Evolutionary conservation across 2,329 filamentous ascomycete genomes (phyloP).

Genomic region (Zelopaecilomyces penicillatus): DNA sequence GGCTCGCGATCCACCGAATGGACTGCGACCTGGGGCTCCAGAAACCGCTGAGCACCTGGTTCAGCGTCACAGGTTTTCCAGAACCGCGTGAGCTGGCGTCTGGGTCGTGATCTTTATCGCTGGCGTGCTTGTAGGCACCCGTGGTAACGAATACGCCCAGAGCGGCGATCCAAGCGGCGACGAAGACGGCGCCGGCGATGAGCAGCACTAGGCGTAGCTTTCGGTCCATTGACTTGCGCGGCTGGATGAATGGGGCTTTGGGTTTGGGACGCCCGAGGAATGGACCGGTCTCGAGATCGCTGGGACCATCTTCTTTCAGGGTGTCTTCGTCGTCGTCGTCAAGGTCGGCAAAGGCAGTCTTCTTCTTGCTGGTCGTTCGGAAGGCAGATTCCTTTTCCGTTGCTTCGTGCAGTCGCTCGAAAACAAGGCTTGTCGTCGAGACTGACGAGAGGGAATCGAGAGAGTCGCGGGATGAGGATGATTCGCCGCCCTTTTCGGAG

Average conservation of each 20-base stretch:
- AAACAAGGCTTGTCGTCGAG: conserved; percentile 77
- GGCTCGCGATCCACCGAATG: conserved; percentile 70
- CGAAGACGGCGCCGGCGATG: conserved; percentile 51
- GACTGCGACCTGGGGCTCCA: conserved; percentile 57
- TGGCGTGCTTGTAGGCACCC: conserved; percentile 58
- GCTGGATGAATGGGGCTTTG: conserved; percentile 24
- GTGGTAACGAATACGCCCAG: conserved; percentile 57
- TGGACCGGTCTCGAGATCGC: conserved; percentile 41
- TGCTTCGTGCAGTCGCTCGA: conserved; percentile 63
- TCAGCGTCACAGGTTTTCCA: conserved; percentile 64
- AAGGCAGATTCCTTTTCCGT: conserved; percentile 22
- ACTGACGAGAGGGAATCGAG: conserved; percentile 61
- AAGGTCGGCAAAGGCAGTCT: conserved; percentile 20
- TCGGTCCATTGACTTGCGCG: conserved; percentile 52
- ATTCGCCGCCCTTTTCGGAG: no score
- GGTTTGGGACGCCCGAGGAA: conserved; percentile 34
- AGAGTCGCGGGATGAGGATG: conserved; percentile 25
- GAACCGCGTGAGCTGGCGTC: conserved; percentile 54
- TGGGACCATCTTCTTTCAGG: conserved; percentile 17
- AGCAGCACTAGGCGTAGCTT: conserved; percentile 55
- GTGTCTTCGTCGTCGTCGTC: conserved; percentile 28
- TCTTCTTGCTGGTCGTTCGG: conserved; percentile 13
- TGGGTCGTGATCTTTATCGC: conserved; percentile 57
- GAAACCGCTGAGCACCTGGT: conserved; percentile 57
- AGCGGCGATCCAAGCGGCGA: conserved; percentile 60